A percentile compares a stretch with the other conserved stretches of the same genome.
These are phyloP conservation scores for Curvularia spicifera DNA, from an alignment of 2,329 filamentous ascomycete species.

Conservation along the genomic window DNA sequence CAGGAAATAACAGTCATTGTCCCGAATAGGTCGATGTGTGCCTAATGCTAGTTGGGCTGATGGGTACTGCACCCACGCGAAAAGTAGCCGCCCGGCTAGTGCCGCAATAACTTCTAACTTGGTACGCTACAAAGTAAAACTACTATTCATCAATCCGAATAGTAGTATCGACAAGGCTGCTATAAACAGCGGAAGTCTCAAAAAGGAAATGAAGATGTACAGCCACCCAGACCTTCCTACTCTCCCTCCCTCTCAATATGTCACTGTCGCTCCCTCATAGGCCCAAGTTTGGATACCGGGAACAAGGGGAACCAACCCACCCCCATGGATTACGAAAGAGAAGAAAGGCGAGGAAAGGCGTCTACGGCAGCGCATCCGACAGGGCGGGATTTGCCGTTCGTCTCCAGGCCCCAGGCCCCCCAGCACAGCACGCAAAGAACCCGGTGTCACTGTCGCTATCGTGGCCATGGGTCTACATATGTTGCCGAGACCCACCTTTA, in stretches of 20 bases:
- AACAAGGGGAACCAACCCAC: not conserved
- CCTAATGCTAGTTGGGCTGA: not conserved
- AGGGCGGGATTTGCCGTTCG: conserved; percentile 6
- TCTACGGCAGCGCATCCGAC: conserved; percentile 2
- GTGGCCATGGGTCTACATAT: not conserved
- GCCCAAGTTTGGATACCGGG: not conserved
- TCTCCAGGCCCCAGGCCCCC: conserved; percentile 3
- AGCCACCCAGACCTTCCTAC: not conserved
- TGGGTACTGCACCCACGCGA: not conserved
- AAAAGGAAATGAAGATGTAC: not conserved
- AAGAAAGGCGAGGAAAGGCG: not conserved
- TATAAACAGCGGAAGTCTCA: not conserved
- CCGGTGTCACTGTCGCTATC: not conserved
- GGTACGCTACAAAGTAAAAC: not conserved
- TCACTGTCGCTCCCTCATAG: not conserved
- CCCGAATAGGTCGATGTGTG: not conserved
- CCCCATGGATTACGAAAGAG: not conserved
- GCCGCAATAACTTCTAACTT: not conserved
- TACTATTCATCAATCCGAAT: not conserved
- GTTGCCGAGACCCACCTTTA: not conserved
- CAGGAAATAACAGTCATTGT: not conserved
- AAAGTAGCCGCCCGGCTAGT: not conserved
- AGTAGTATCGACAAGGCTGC: not conserved
- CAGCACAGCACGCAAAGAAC: not conserved
- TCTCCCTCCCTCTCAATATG: not conserved